Evolutionary conservation across 805 yeast species (phyloP).

Genomic region (Metschnikowia continentalis): DNA sequence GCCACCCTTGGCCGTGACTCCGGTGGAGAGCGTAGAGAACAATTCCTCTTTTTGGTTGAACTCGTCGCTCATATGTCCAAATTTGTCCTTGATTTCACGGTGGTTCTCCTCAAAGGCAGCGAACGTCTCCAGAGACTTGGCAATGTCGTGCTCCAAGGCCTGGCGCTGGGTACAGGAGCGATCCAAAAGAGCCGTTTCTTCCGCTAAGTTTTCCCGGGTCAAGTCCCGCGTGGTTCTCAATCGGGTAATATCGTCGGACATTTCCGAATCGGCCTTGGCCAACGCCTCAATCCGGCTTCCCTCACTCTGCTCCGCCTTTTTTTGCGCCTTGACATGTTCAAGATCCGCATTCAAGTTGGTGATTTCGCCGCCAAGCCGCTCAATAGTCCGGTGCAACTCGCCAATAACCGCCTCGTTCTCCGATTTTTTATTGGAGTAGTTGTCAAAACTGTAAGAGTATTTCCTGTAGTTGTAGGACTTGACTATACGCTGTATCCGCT

Average conservation of each 20-base stretch:
- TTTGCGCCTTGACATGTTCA: constrained; percentile 45
- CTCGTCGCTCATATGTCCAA: constrained; percentile 44
- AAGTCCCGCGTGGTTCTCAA: constrained; percentile 60
- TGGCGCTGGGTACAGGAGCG: constrained; percentile 24
- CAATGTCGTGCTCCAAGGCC: constrained; percentile 34
- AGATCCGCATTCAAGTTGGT: constrained; percentile 57
- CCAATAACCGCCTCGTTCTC: constrained; percentile 39
- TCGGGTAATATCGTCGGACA: constrained; percentile 60
- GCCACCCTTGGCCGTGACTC: constrained; percentile 79
- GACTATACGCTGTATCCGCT: constrained; percentile 66
- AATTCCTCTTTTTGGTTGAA: constrained; percentile 68
- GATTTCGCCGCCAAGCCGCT: constrained; percentile 52
- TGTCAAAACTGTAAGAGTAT: constrained; percentile 37
- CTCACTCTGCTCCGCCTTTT: constrained; percentile 55
- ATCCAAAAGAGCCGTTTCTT: constrained; percentile 22
- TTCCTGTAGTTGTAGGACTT: constrained; percentile 68
- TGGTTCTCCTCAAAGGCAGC: constrained; percentile 42
- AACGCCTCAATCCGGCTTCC: constrained; percentile 58
- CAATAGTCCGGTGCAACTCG: constrained; percentile 41
- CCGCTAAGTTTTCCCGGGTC: constrained; percentile 51
- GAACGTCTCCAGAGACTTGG: constrained; percentile 35
- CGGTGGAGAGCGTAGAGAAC: constrained; percentile 76
- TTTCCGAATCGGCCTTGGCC: constrained; percentile 33
- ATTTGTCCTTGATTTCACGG: constrained; percentile 37
- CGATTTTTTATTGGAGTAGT: constrained; percentile 41